Percentiles rank a stretch among this genome's conserved stretches.
Conservation (phyloP, 768 basidiomycete species). For the Rhodocollybia butyracea region DNA sequence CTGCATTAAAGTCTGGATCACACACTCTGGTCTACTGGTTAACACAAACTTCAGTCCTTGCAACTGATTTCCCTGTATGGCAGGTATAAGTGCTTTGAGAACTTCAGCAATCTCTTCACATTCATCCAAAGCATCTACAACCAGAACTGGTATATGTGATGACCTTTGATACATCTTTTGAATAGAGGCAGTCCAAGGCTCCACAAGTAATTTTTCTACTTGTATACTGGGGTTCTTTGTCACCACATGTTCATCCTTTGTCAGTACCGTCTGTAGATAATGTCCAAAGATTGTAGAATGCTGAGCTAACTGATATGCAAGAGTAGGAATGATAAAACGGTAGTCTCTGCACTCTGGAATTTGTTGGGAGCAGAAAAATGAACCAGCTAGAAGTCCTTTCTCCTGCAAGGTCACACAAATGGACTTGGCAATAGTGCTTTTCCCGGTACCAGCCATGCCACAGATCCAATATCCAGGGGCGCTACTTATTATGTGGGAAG, state of each 20-base stretch:
- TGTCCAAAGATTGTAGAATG: not conserved
- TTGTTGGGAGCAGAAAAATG: conserved; percentile 10
- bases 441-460: conserved; percentile 3
- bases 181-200: not conserved
- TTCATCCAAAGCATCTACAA: conserved; percentile 7
- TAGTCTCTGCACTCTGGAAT: not conserved
- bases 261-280: not conserved
- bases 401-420: not conserved
- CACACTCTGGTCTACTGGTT: not conserved
- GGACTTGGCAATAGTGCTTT: conserved; percentile 3
- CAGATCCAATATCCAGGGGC: conserved; percentile 1
- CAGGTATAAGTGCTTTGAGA: not conserved
- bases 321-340: conserved; percentile 1
- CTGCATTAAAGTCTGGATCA: not conserved
- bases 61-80: not conserved
- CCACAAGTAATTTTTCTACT: not conserved
- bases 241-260: not conserved
- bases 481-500: not conserved
- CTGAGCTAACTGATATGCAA: conserved; percentile 3
- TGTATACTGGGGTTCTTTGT: not conserved
- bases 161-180: not conserved
- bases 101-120: not conserved
- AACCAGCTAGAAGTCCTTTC: not conserved
- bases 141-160: not conserved
- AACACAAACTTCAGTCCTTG: not conserved